Evolutionary conservation across 2,329 filamentous ascomycete species (phyloP).

Genomic region (Colletotrichum salicis): DNA sequence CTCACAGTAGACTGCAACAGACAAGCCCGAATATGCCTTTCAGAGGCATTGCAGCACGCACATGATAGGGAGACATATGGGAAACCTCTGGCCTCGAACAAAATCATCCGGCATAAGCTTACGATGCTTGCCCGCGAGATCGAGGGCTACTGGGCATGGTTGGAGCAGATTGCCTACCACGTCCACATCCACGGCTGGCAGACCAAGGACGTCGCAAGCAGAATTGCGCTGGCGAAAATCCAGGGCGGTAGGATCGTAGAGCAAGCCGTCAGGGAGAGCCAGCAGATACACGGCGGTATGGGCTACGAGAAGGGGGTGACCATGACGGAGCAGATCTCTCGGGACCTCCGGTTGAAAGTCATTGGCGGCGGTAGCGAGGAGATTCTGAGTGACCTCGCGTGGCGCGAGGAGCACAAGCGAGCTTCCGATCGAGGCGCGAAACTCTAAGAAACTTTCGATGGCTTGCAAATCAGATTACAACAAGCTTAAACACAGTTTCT

Average conservation of each 20-base stretch:
- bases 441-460: not conserved
- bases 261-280: slow-evolving; percentile 61
- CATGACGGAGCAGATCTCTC: slow-evolving; percentile 63
- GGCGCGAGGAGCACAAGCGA: slow-evolving; percentile 55
- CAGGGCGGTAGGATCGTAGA: slow-evolving; percentile 61
- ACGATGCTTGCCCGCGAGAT: slow-evolving; percentile 68
- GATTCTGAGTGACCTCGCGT: slow-evolving; percentile 62
- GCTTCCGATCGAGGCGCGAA: slow-evolving; percentile 2
- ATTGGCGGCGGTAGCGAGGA: slow-evolving; percentile 66
- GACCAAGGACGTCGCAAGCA: slow-evolving; percentile 44
- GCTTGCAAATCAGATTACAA: not conserved
- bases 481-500: slow-evolving; percentile 10
- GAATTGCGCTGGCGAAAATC: slow-evolving; percentile 54
- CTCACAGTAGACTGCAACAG: slow-evolving; percentile 67
- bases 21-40: slow-evolving; percentile 65
- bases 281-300: slow-evolving; percentile 64
- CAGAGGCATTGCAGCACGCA: slow-evolving; percentile 63
- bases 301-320: slow-evolving; percentile 62
- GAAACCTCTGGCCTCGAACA: slow-evolving; percentile 65
- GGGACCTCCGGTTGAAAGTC: slow-evolving; percentile 62
- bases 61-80: slow-evolving; percentile 67
- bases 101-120: slow-evolving; percentile 69
- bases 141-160: slow-evolving; percentile 70
- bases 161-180: slow-evolving; percentile 70
- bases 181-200: slow-evolving; percentile 46